A percentile compares a stretch with the other conserved stretches of the same genome.
Conservation (phyloP, 345 rosid genomes). For the Pseudoturritis turrita region DNA sequence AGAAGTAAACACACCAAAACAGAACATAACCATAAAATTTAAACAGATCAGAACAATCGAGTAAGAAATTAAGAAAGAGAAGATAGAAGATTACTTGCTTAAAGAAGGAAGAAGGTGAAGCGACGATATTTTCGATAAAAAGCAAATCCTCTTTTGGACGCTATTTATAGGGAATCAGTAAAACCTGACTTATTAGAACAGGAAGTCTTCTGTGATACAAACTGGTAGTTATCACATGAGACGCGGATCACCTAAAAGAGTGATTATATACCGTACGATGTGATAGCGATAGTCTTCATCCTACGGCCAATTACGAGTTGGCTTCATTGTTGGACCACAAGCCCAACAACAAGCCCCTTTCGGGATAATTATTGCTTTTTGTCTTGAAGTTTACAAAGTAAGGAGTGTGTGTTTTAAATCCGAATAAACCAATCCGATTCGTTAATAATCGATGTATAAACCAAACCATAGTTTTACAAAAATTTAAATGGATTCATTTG, state of each 20-base stretch:
- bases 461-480: no score
- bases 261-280: slow-evolving; percentile 12
- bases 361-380: no score
- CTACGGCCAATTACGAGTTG: not conserved
- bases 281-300: not conserved
- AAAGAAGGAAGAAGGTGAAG: not conserved
- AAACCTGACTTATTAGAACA: not conserved
- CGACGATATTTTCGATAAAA: not conserved
- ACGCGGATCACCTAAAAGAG: not conserved
- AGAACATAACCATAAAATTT: not conserved
- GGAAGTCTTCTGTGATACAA: not conserved
- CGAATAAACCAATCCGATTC: no score
- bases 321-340: not conserved
- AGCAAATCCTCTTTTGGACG: not conserved
- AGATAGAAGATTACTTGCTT: slow-evolving; percentile 25
- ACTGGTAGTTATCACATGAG: not conserved
- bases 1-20: not conserved
- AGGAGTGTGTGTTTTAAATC: no score
- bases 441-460: no score
- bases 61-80: not conserved
- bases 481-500: no score
- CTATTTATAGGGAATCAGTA: slow-evolving; percentile 8
- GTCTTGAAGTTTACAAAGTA: no score
- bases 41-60: not conserved
- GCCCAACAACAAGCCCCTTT: not conserved